Evolutionary conservation across 164 flowering plant genomes (phyloP).

Genomic region (Umbilicus rupestris): DNA sequence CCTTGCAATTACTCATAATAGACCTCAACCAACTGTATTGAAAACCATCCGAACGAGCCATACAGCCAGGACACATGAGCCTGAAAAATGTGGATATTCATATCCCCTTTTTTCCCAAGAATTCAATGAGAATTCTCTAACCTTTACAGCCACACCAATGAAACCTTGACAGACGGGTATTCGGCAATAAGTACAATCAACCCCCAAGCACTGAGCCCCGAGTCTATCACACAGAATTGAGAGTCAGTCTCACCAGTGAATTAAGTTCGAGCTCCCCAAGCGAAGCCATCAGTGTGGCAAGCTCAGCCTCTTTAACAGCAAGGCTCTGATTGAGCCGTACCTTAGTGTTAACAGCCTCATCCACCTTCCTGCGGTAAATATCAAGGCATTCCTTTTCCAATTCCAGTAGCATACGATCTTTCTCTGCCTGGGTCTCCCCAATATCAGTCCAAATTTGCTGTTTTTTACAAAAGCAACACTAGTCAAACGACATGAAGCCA

Average conservation of each 20-base stretch:
- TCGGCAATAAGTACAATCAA: not conserved
- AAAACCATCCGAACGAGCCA: not conserved
- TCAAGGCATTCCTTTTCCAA: slow-evolving; percentile 79
- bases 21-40: not conserved
- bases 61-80: not conserved
- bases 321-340: slow-evolving; percentile 75
- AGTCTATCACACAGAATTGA: not conserved
- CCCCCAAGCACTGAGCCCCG: not conserved
- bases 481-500: not conserved
- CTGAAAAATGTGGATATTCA: not conserved
- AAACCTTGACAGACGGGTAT: not conserved
- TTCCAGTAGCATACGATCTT: slow-evolving; percentile 68
- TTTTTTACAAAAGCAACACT: not conserved
- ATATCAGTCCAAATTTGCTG: slow-evolving; percentile 91
- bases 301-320: slow-evolving; percentile 79
- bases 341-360: slow-evolving; percentile 70
- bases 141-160: not conserved
- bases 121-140: not conserved
- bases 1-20: not conserved
- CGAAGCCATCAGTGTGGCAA: slow-evolving; percentile 72
- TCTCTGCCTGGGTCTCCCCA: slow-evolving; percentile 75
- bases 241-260: slow-evolving; percentile 39
- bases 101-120: not conserved
- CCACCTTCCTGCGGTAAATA: slow-evolving; percentile 77
- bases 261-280: slow-evolving; percentile 64